Evolutionary conservation across 1,139 yeast genomes (phyloP).

Genomic region (Ogataea hybrid): DNA sequence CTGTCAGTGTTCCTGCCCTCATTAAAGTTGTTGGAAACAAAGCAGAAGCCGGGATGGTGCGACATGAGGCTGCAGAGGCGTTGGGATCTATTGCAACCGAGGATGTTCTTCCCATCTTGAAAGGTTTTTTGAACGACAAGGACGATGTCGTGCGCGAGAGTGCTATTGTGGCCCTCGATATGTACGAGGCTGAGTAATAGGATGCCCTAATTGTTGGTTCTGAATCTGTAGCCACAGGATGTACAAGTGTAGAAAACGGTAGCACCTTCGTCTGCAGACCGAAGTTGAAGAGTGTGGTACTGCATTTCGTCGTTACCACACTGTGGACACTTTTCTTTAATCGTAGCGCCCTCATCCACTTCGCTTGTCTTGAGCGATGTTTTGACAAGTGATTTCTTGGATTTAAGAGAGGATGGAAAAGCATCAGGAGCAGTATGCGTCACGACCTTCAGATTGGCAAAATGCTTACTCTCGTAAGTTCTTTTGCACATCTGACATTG

Average conservation of each 20-base stretch:
- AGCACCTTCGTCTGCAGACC: constrained; percentile 99
- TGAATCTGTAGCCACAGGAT: constrained; percentile 85
- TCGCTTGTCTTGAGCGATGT: constrained; percentile 76
- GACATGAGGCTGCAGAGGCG: constrained; percentile 99
- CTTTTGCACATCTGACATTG: constrained; percentile 69
- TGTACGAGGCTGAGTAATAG: constrained; percentile 81
- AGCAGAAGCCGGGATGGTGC: constrained; percentile 93
- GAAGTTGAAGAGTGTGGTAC: constrained; percentile 90
- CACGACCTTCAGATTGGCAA: constrained; percentile 77
- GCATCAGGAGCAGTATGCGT: constrained; percentile 89
- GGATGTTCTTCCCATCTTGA: constrained; percentile 85
- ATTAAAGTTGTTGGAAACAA: constrained; percentile 75
- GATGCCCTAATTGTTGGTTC: constrained; percentile 69
- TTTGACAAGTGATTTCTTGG: constrained; percentile 87
- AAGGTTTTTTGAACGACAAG: constrained; percentile 72
- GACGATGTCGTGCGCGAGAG: constrained; percentile 94
- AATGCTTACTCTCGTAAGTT: constrained; percentile 54
- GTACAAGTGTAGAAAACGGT: constrained; percentile 95
- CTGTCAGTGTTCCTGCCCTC: constrained; percentile 86
- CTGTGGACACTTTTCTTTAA: constrained; percentile 95
- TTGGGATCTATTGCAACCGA: constrained; percentile 97
- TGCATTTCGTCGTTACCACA: constrained; percentile 99
- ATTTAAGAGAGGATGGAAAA: constrained; percentile 79
- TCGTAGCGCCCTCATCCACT: constrained; percentile 90
- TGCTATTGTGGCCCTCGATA: constrained; percentile 94